These are phyloP conservation scores for Crithidia acanthocephali DNA, from an alignment of 208 protist species.

Conservation along the genomic window DNA sequence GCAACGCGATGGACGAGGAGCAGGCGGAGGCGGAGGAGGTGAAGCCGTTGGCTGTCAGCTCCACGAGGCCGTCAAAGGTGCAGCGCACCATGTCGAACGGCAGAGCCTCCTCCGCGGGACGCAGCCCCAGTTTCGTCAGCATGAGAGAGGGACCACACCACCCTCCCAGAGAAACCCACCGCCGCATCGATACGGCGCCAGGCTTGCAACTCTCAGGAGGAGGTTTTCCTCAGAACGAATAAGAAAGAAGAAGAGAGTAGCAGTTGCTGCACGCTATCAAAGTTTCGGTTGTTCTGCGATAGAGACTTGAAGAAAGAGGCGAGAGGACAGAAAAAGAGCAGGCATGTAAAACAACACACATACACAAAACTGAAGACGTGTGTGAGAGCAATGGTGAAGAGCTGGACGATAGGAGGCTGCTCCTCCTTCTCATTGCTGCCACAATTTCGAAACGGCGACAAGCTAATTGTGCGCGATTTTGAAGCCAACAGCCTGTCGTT, in stretches of 20 bases:
- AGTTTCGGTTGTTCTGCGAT: too few relatives aligned
- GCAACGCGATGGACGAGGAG: background rate
- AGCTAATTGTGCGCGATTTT: background rate
- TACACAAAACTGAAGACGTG: too few relatives aligned
- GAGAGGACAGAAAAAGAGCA: too few relatives aligned
- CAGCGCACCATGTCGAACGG: constrained; percentile 87
- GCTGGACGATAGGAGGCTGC: too few relatives aligned
- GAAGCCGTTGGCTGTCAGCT: constrained; percentile 64
- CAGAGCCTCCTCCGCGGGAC: constrained; percentile 40
- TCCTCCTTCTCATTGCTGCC: too few relatives aligned
- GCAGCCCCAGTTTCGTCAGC: constrained; percentile 75
- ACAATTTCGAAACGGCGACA: background rate
- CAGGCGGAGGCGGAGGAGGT: background rate
- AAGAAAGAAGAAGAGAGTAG: too few relatives aligned
- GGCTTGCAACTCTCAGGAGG: too few relatives aligned
- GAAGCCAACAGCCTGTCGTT: background rate
- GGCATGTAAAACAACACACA: too few relatives aligned
- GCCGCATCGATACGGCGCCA: constrained; percentile 62
- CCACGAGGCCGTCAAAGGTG: constrained; percentile 80
- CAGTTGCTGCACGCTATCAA: too few relatives aligned
- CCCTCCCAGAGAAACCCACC: constrained; percentile 82
- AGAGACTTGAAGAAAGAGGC: too few relatives aligned
- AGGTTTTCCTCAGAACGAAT: too few relatives aligned
- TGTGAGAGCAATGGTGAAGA: too few relatives aligned
- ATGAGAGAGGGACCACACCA: constrained; percentile 86